Percentiles rank a stretch among this genome's conserved stretches.
Evolutionary conservation across 2,329 filamentous ascomycete genomes (phyloP).

Genomic region (Ceratocystis cacaofunesta): DNA sequence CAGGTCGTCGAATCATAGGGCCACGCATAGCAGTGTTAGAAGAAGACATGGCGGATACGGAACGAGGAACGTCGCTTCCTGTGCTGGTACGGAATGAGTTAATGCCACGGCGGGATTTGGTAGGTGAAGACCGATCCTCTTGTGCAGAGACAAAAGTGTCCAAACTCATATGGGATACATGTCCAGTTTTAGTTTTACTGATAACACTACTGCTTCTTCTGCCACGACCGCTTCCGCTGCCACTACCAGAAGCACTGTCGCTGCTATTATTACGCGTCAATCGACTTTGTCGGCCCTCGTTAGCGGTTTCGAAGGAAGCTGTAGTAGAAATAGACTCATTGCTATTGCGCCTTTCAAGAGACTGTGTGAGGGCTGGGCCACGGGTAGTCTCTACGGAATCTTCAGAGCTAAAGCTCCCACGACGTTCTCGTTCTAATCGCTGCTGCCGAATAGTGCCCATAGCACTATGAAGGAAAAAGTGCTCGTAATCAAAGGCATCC

Average conservation of each 20-base stretch:
- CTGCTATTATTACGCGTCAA: conserved; percentile 22
- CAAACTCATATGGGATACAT: conserved; percentile 19
- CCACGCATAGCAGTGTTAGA: conserved; percentile 12
- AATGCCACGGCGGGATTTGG: conserved; percentile 4
- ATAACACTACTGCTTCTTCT: not conserved
- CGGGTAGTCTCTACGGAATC: conserved; percentile 48
- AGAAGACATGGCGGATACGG: conserved; percentile 13
- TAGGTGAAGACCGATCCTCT: conserved; percentile 17
- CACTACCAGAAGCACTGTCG: conserved; percentile 5
- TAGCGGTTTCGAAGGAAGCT: conserved; percentile 43
- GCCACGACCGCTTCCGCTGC: conserved; percentile 15
- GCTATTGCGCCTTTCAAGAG: conserved; percentile 30
- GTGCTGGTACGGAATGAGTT: conserved; percentile 10
- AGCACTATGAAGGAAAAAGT: conserved; percentile 87
- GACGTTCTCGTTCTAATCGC: conserved; percentile 29
- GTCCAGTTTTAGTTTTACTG: not conserved
- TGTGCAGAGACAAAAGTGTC: conserved; percentile 20
- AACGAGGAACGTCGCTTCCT: conserved; percentile 11
- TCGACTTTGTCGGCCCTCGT: conserved; percentile 34
- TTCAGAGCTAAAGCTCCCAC: conserved; percentile 42
- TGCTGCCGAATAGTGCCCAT: conserved; percentile 59
- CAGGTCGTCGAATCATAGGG: conserved; percentile 29
- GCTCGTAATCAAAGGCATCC: conserved; percentile 91
- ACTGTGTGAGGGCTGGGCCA: conserved; percentile 28
- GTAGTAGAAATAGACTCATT: conserved; percentile 36